Conservation (phyloP, 208 protist genomes). For the Leptomonas seymouri region DNA sequence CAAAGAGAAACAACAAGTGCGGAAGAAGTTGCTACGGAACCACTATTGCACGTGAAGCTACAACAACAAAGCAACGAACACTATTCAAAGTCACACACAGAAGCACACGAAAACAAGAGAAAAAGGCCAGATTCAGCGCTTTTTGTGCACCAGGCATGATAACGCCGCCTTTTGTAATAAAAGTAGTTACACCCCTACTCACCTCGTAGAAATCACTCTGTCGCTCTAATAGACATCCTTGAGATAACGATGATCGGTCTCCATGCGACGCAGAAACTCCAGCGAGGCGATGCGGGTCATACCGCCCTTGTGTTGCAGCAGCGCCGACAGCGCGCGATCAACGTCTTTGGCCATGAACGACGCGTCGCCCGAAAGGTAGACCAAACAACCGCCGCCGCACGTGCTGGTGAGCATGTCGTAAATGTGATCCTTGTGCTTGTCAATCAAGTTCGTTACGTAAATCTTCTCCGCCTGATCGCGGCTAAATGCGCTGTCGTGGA, state of each 20-base stretch:
- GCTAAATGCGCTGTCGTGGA: slow-evolving; percentile 86
- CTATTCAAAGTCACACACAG: too few species aligned
- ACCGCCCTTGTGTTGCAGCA: slow-evolving; percentile 66
- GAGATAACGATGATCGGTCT: slow-evolving; percentile 75
- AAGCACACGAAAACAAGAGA: too few species aligned
- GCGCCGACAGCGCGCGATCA: slow-evolving; percentile 68
- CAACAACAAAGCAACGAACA: too few species aligned
- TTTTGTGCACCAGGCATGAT: too few species aligned
- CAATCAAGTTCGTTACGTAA: slow-evolving; percentile 90
- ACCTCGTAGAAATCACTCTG: neutral
- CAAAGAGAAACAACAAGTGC: too few species aligned
- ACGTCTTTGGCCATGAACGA: slow-evolving; percentile 93
- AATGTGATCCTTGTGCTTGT: slow-evolving; percentile 68
- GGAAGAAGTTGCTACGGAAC: too few species aligned
- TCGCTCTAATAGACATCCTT: slow-evolving; percentile 90
- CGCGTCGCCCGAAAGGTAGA: slow-evolving; percentile 94
- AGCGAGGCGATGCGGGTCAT: slow-evolving; percentile 66
- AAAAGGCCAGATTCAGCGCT: too few species aligned
- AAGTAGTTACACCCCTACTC: neutral
- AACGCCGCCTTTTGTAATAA: neutral
- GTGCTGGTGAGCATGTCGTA: slow-evolving; percentile 48
- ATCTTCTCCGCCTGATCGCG: slow-evolving; percentile 72
- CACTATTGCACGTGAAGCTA: too few species aligned
- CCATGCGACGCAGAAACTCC: slow-evolving; percentile 77
- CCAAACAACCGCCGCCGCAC: slow-evolving; percentile 38